Conservation (phyloP, 2,329 filamentous ascomycete genomes). For the Penicillium sp. region DNA sequence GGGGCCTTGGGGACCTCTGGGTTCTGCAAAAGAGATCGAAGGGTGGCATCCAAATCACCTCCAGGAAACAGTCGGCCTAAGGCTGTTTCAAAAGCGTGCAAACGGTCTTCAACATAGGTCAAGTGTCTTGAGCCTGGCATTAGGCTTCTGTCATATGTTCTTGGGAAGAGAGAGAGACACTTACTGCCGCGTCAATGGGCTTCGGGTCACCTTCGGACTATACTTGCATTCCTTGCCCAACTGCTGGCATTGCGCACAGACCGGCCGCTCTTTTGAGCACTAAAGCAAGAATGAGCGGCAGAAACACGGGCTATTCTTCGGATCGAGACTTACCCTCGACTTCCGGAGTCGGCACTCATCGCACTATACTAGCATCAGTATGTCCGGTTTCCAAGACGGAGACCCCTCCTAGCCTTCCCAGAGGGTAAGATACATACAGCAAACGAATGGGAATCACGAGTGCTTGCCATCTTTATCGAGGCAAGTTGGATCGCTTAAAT, state of each 20-base stretch:
- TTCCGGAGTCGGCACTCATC: conserved; percentile 45
- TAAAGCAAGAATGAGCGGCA: conserved; percentile 19
- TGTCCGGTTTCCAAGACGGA: background rate
- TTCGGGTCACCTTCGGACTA: conserved; percentile 45
- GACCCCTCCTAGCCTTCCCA: background rate
- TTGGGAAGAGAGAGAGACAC: conserved; percentile 14
- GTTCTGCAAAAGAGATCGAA: conserved; percentile 41
- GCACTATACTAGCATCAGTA: conserved; percentile 31
- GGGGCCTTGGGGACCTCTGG: conserved; percentile 36
- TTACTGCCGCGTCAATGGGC: conserved; percentile 46
- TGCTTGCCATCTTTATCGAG: conserved; percentile 41
- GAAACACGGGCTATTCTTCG: background rate
- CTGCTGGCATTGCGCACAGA: conserved; percentile 43
- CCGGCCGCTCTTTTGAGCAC: conserved; percentile 47
- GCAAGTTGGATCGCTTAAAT: conserved; percentile 24
- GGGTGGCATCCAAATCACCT: conserved; percentile 43
- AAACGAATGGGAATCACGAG: conserved; percentile 45
- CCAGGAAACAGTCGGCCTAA: conserved; percentile 42
- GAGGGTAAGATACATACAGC: conserved; percentile 34
- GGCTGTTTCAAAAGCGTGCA: conserved; percentile 43
- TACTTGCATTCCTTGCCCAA: conserved; percentile 46
- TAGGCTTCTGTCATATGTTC: conserved; percentile 15
- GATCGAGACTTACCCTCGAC: conserved; percentile 35
- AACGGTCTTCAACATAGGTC: conserved; percentile 44
- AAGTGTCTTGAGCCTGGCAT: conserved; percentile 34